Conservation (phyloP, 1,284 basidiomycete species). For the Pyrrhoderma lamaoense region DNA sequence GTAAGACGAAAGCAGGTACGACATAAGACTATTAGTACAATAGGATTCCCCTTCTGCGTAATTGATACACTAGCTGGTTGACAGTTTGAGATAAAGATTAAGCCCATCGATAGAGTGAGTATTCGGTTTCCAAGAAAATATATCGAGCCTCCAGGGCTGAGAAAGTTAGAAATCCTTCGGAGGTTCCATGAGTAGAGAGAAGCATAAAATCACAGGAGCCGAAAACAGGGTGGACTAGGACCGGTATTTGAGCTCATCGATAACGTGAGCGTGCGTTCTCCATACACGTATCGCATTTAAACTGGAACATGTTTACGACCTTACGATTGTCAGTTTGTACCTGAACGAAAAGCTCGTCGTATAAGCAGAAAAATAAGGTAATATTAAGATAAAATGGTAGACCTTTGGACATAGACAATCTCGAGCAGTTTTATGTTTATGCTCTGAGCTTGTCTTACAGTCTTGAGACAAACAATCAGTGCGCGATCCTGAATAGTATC, state of each 20-base stretch:
- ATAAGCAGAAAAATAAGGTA: neutral
- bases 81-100: too few species aligned
- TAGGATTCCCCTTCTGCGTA: too few species aligned
- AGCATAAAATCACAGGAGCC: neutral
- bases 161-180: too few species aligned
- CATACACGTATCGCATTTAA: constrained; percentile 41
- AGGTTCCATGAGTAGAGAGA: neutral
- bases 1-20: too few species aligned
- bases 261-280: constrained; percentile 26
- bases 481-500: constrained; percentile 51
- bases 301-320: constrained; percentile 43
- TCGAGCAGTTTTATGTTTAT: constrained; percentile 45
- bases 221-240: neutral
- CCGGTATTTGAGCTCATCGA: constrained; percentile 22
- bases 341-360: constrained; percentile 24
- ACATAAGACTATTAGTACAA: too few species aligned
- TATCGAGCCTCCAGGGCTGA: too few species aligned
- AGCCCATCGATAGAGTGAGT: too few species aligned
- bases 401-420: constrained; percentile 45
- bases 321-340: constrained; percentile 33
- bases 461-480: constrained; percentile 41
- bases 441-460: constrained; percentile 48
- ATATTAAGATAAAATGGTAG: neutral
- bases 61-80: too few species aligned
- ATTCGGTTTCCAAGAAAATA: too few species aligned